Evolutionary conservation across 495 filamentous ascomycete genomes (phyloP), one percentile per base, ranked within the genome.

Genomic region (Filosporella fistucella): DNA sequence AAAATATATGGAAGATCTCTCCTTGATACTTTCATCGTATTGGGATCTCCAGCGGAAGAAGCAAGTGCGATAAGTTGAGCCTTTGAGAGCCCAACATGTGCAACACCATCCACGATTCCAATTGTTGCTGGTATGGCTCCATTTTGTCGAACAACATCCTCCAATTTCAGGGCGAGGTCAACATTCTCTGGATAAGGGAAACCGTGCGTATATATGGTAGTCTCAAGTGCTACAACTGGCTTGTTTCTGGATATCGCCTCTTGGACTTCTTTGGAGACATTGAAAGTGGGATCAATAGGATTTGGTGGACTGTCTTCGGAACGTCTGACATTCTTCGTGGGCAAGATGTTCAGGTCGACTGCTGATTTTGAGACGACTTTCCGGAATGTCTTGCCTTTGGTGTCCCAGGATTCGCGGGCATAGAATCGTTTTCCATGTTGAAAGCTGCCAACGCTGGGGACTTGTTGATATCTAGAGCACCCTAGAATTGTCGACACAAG

Each of bases 41-140:
- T 74, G 22, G 78, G 71, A 30, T 77, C 68, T 32, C 76, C 76
- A 16, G 82, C 82, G 23, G 81, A 80, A 12, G 75, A 71, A 24
- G 85, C 77, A 54, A 98, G 78, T 37, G 76, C 71, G 18, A 76
- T 74, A 28, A 97, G 68, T 60, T 95, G 84, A 14, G 81, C 78
- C 1, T 74, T 61, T 33, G 60, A 68, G 34, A 97, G 66, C 9
- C 93, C 93, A 32, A 98, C 85, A 8, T 75, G 78, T 12, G 90
- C 89, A 34, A 90, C 68, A 24, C 93, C 93, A 54, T 83, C 77
- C 7, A 95, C 59, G 17, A 98, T 74, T 32, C 88, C 93, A 60
- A 94, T 86, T 1, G 91, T 94, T 14, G 93, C 93, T n/a, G 93
- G 93, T 17, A 96, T 77, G 13, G 81, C 93, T 26, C 93, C 93